Base-by-base conservation (phyloP, 2,329 filamentous ascomycete species). In the Stagonosporopsis rhizophila region DNA sequence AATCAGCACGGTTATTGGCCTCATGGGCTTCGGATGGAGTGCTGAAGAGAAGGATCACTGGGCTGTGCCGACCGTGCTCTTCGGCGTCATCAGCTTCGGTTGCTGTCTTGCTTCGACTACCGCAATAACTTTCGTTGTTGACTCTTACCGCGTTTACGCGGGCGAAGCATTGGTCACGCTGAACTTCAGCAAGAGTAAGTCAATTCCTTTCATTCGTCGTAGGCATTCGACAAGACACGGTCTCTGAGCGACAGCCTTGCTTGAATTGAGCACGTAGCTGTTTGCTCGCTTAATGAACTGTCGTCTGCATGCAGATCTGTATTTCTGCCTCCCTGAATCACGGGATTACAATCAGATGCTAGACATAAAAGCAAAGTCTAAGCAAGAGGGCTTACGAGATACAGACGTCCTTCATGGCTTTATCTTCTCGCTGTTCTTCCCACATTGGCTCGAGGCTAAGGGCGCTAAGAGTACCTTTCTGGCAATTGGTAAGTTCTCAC, bases 21-120 rank as follows among this genome's bases (percentile, higher is more conserved):
- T 98, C 15, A 96, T 97, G 87, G 94, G 92, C 2, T 98, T 95
- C 69, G 94, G 94, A n/a, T 98, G 94, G 95, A 92, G 89, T 9
- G 91, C 89, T 0, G 76, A 91, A 60, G 83, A 88, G 53, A 81
- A 82, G 22, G 87, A 97, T 68, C 81, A 83, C 20, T 98, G 91
- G 90, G 96, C 96, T 48, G 91, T 96, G 0, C 95, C 95, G 0
- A 97, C 94, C 0, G 74, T 96, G 4, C 97, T 98, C 78, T 97
- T 98, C 64, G 94, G 94, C 6, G 75, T 97, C 44, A 87, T 96
- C 28, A 95, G 91, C 0, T 97, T 98, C 70, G 95, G 94, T 1
- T 97, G 94, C 77, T 90, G 90, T 3, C 82, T 98, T 1, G 94
- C 92, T 0, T 92, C 89, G 25, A 97, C 94, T 0, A 98, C 93